These are phyloP conservation scores for Yamadazyma philogaea DNA, from an alignment of 805 yeast species.

Conservation along the genomic window DNA sequence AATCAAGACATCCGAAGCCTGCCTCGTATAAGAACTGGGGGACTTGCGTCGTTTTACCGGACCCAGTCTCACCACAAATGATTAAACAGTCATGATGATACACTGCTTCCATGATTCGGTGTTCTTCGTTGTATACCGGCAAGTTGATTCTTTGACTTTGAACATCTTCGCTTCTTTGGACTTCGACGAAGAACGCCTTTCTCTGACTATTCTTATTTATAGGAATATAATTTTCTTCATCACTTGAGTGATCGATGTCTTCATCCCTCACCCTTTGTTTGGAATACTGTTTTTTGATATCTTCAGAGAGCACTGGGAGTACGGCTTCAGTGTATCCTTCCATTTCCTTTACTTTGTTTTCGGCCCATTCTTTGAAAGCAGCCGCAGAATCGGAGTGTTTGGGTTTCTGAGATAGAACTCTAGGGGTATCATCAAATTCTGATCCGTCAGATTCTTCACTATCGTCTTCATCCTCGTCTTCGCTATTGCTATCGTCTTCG, in stretches of 20 bases:
- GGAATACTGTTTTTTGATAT: constrained; percentile 41
- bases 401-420: constrained; percentile 38
- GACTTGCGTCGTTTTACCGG: constrained; percentile 97
- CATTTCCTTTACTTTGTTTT: constrained; percentile 58
- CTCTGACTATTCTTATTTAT: constrained; percentile 52
- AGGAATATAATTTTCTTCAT: constrained; percentile 58
- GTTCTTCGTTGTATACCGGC: constrained; percentile 91
- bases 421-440: constrained; percentile 29
- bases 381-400: constrained; percentile 42
- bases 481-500: constrained; percentile 29
- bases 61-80: constrained; percentile 97
- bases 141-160: constrained; percentile 66
- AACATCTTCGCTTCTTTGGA: constrained; percentile 62
- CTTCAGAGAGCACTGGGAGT: constrained; percentile 46
- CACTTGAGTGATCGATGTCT: constrained; percentile 68
- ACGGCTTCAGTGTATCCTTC: constrained; percentile 55
- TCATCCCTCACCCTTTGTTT: constrained; percentile 60
- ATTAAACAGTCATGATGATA: constrained; percentile 88
- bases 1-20: constrained; percentile 75
- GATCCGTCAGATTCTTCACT: constrained; percentile 29
- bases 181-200: constrained; percentile 64
- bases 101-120: constrained; percentile 90
- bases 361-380: constrained; percentile 88
- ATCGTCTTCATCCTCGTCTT: constrained; percentile 27
- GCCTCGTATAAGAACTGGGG: constrained; percentile 94